A percentile compares a stretch with the other conserved stretches of the same genome.
Conservation (phyloP, 2,329 filamentous ascomycete genomes). For the Penicillium vulpinum region DNA sequence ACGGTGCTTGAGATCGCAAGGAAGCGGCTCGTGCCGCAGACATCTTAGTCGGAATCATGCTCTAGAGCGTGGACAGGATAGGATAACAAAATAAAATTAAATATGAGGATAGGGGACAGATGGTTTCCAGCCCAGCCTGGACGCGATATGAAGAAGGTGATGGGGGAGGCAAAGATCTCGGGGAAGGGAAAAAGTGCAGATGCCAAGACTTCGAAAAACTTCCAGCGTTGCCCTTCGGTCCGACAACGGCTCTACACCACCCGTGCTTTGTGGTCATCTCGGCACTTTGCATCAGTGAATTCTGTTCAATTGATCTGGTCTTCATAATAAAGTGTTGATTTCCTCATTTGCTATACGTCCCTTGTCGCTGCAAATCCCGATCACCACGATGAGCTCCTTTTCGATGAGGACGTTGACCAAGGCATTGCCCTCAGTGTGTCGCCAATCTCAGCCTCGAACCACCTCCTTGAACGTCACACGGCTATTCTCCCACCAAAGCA, state of each 20-base stretch:
- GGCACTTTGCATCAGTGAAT: neutral
- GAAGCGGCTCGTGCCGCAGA: constrained; percentile 40
- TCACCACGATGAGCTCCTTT: constrained; percentile 34
- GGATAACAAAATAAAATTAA: constrained; percentile 3
- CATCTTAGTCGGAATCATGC: constrained; percentile 44
- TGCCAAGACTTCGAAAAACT: constrained; percentile 42
- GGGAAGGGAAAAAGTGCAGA: constrained; percentile 38
- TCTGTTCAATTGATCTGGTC: constrained; percentile 4
- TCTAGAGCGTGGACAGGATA: constrained; percentile 19
- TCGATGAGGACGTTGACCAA: constrained; percentile 34
- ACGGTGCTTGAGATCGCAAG: constrained; percentile 36
- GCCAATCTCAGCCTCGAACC: constrained; percentile 26
- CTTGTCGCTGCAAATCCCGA: neutral
- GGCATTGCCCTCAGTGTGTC: constrained; percentile 34
- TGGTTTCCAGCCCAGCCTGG: constrained; percentile 25
- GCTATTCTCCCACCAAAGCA: constrained; percentile 31
- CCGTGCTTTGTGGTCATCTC: constrained; percentile 3
- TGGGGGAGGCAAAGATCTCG: constrained; percentile 27
- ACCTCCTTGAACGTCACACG: constrained; percentile 26
- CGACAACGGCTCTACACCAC: constrained; percentile 21
- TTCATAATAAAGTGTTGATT: neutral
- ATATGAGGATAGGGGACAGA: constrained; percentile 2
- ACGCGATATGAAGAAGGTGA: constrained; percentile 23
- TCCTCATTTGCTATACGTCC: neutral
- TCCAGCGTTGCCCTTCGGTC: constrained; percentile 34